Percentiles rank a stretch among this genome's conserved stretches.
Conservation (phyloP, 2,329 filamentous ascomycete species). For the Aureobasidium sp. region DNA sequence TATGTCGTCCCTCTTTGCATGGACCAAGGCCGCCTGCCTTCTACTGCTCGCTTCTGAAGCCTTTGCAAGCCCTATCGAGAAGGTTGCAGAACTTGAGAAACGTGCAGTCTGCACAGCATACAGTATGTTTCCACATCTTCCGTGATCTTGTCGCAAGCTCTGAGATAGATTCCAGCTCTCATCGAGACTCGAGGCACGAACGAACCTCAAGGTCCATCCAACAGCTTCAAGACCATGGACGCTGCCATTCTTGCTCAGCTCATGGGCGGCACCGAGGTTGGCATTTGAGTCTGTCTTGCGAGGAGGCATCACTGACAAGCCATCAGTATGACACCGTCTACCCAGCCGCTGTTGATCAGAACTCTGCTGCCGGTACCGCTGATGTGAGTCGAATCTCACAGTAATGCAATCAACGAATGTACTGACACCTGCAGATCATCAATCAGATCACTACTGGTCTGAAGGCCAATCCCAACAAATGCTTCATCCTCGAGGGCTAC, state of each 20-base stretch:
- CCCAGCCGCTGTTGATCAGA: conserved; percentile 22
- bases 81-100: not conserved
- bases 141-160: not conserved
- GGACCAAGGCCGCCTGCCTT: not conserved
- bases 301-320: not conserved
- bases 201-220: conserved; percentile 18
- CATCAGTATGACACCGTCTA: conserved; percentile 28
- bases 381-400: conserved; percentile 15
- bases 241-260: conserved; percentile 19
- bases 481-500: conserved; percentile 31
- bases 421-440: conserved; percentile 19
- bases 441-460: conserved; percentile 24
- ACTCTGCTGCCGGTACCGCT: conserved; percentile 21
- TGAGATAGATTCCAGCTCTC: conserved; percentile 8
- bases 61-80: not conserved
- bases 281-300: not conserved
- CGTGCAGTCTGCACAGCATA: conserved; percentile 1
- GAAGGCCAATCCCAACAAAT: conserved; percentile 20
- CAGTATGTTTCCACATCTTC: not conserved
- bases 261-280: conserved; percentile 23
- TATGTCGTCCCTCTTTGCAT: not conserved
- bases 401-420: too few species aligned
- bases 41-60: not conserved
- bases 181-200: conserved; percentile 22
- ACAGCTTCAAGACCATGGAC: conserved; percentile 30